These are phyloP conservation scores for Dactylellina leptospora DNA, from an alignment of 2,329 filamentous ascomycete species.

Conservation along the genomic window DNA sequence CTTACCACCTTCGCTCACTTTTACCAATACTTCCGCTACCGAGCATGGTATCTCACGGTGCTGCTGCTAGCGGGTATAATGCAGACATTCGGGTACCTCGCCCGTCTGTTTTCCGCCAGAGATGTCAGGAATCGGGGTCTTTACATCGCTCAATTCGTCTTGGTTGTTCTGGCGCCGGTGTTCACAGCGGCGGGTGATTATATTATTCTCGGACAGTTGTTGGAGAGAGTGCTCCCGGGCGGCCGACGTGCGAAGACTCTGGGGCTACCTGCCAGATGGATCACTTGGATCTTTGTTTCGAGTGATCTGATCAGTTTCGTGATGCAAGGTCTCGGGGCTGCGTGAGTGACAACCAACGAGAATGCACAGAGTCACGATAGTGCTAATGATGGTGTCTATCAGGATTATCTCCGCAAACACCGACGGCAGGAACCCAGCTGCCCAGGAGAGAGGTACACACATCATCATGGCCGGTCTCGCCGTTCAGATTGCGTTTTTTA, in stretches of 20 bases:
- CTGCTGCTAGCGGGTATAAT: slow-evolving; percentile 54
- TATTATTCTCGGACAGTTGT: slow-evolving; percentile 58
- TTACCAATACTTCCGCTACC: slow-evolving; percentile 54
- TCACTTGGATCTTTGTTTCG: slow-evolving; percentile 54
- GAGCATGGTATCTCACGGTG: slow-evolving; percentile 54
- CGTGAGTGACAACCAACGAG: slow-evolving; percentile 13
- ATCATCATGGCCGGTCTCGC: slow-evolving; percentile 53
- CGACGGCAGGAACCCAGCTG: slow-evolving; percentile 38
- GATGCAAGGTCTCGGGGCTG: slow-evolving; percentile 55
- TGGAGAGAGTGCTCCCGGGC: slow-evolving; percentile 58
- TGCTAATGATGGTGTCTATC: not conserved
- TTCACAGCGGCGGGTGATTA: slow-evolving; percentile 59
- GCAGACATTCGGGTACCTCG: slow-evolving; percentile 55
- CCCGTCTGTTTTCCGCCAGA: slow-evolving; percentile 53
- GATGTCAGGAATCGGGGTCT: slow-evolving; percentile 54
- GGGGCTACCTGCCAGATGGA: slow-evolving; percentile 52
- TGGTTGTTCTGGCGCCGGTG: slow-evolving; percentile 59
- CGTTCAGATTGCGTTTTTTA: slow-evolving; percentile 54
- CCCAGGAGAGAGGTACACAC: slow-evolving; percentile 37
- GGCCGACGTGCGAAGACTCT: slow-evolving; percentile 44
- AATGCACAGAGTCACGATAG: not conserved
- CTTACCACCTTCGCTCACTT: slow-evolving; percentile 48
- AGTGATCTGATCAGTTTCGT: slow-evolving; percentile 54
- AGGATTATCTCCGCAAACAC: slow-evolving; percentile 53
- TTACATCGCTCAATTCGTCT: slow-evolving; percentile 57